A percentile compares a stretch with the other conserved stretches of the same genome.
Conservation (phyloP, 2,329 filamentous ascomycete genomes). For the Hypoxylon sp. region DNA sequence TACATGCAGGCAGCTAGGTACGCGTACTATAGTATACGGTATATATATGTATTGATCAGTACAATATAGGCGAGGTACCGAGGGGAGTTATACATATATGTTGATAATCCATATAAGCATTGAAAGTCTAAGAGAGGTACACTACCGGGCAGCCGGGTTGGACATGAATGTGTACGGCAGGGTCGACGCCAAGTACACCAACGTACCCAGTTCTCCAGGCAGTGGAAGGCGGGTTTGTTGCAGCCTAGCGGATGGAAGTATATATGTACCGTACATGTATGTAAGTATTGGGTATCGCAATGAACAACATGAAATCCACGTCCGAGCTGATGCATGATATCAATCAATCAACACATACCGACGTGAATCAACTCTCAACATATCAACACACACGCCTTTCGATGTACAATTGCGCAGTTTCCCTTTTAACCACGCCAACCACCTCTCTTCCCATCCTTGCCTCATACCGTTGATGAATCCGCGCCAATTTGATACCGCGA, state of each 20-base stretch:
- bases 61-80: no score
- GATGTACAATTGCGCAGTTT: constrained; percentile 14
- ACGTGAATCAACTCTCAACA: constrained; percentile 3
- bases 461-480: background rate
- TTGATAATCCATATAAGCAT: no score
- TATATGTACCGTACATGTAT: background rate
- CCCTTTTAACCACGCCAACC: constrained; percentile 12
- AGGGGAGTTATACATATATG: no score
- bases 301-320: background rate
- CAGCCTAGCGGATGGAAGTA: constrained; percentile 7
- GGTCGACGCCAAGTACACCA: background rate
- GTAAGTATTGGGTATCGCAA: background rate
- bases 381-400: background rate
- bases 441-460: background rate
- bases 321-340: constrained; percentile 1
- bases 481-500: background rate
- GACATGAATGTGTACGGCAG: no score
- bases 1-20: no score
- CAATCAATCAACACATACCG: background rate
- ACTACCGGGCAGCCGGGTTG: no score
- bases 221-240: background rate
- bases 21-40: no score
- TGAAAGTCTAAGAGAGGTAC: no score
- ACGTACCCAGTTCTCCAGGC: background rate
- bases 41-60: no score